Base-by-base conservation (phyloP, 306 rosid genomes). In the Oemleria cerasiformis region DNA sequence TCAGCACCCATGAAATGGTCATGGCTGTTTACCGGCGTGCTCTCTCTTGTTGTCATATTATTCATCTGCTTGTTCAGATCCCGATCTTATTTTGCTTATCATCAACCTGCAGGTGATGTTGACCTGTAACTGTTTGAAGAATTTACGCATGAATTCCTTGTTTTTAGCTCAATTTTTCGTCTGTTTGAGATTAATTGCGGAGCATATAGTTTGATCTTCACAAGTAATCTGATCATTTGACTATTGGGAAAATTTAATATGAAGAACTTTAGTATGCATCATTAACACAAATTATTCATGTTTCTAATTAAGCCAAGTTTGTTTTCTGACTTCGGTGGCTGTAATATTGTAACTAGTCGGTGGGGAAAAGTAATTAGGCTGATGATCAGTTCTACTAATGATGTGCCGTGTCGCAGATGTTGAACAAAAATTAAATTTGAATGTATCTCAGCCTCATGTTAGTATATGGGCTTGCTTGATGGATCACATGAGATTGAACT, bases 11-110 rank as follows among this genome's bases (percentile, higher is more conserved):
- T 75, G 79, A 6, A 34, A 41, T 0, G 9, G 48, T 5, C 73
- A 30, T 79, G 73, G 23, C 9, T 75, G 83, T 75, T 36, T 71
- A 70, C 80, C 0, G 34, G 77, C 73, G 77, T 80, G 83, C 80
- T 70, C 67, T n/a, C 25, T 48, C 69, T 58, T 57, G 23, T 74
- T 59, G 83, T 75, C 80, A 79, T 70, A 59, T 73, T 48, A 4
- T 25, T 16, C 8, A 42, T 23, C 10, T 4, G 25, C 43, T 60
- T 14, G 9, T 14, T 6, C 0, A 11, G 8, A 8, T 23, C 53
- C 36, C 3, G 36, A 30, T 30, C 36, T 30, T 30, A 30, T 69
- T 51, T 55, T 3, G 21, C 38, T 19, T 53, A 20, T 59, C 15
- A 34, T 59, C 39, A 14, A 34, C 41, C 39, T 30, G 42, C 43